Percentiles rank a stretch among this genome's conserved stretches.
Evolutionary conservation across 768 basidiomycete genomes (phyloP).

Genomic region (Strobilomyces dryophilus): DNA sequence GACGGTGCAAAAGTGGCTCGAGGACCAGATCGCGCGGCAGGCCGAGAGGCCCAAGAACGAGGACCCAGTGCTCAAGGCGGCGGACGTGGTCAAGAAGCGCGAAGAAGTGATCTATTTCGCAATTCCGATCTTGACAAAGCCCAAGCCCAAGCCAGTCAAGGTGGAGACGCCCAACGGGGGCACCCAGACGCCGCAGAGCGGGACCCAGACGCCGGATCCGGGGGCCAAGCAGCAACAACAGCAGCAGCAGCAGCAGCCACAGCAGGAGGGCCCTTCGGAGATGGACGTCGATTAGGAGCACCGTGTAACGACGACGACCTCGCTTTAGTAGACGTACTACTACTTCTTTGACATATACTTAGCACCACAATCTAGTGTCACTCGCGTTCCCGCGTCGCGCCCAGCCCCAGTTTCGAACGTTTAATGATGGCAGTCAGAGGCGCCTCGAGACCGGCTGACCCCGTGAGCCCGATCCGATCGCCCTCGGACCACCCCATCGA

Average conservation of each 20-base stretch:
- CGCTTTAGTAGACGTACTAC: constrained; percentile 2
- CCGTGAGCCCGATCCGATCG: constrained; percentile 60
- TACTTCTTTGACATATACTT: constrained; percentile 7
- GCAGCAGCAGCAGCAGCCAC: constrained; percentile 25
- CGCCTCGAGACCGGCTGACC: constrained; percentile 58
- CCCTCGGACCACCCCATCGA: constrained; percentile 93
- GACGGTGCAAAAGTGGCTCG: constrained; percentile 91
- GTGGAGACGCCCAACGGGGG: constrained; percentile 42
- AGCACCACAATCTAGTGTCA: constrained; percentile 8
- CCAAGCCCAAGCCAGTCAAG: constrained; percentile 84
- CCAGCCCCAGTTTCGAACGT: constrained; percentile 79
- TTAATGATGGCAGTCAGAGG: constrained; percentile 86
- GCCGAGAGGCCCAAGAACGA: constrained; percentile 85
- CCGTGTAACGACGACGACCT: neutral
- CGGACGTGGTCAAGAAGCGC: constrained; percentile 84
- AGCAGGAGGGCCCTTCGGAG: constrained; percentile 50
- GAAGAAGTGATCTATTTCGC: constrained; percentile 92
- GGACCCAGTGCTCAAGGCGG: constrained; percentile 75
- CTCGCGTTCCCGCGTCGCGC: constrained; percentile 41
- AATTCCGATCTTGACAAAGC: constrained; percentile 84
- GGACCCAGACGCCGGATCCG: constrained; percentile 53
- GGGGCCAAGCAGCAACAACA: constrained; percentile 32
- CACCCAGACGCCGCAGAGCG: constrained; percentile 70
- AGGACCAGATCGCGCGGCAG: constrained; percentile 87
- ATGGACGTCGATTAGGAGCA: constrained; percentile 77